These are phyloP conservation scores for Erysimum cheiranthoides DNA, from an alignment of 345 rosid species.

Conservation along the genomic window DNA sequence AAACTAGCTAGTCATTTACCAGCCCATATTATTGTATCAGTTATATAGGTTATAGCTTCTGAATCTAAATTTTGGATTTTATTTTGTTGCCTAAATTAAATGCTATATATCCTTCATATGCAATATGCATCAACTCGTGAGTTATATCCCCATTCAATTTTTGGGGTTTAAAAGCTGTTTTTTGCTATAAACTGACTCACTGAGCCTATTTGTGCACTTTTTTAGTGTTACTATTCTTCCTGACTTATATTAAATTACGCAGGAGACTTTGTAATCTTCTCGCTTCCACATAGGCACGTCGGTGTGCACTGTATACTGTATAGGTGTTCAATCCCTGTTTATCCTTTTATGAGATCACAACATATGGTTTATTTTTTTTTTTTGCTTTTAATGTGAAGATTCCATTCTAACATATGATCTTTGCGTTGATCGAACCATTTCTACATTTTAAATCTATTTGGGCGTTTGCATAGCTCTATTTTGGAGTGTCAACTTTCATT, in stretches of 20 bases:
- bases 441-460: neutral
- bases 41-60: neutral
- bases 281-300: constrained; percentile 20
- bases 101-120: neutral
- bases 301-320: constrained; percentile 8
- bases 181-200: constrained; percentile 43
- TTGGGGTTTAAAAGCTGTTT: constrained; percentile 38
- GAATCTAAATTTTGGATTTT: constrained; percentile 2
- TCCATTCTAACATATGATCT: too few species aligned
- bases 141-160: constrained; percentile 21
- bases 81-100: neutral
- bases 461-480: neutral
- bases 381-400: too few species aligned
- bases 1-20: neutral
- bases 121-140: constrained; percentile 26
- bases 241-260: constrained; percentile 32
- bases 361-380: too few species aligned
- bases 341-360: neutral
- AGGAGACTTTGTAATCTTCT: constrained; percentile 14
- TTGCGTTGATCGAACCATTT: constrained; percentile 5
- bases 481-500: neutral
- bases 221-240: constrained; percentile 30
- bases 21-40: neutral
- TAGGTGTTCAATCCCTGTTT: constrained; percentile 13
- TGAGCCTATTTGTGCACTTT: constrained; percentile 38